These are phyloP conservation scores for Cercospora nicotianae DNA, from an alignment of 2,329 filamentous ascomycete genomes.

Conservation along the genomic window DNA sequence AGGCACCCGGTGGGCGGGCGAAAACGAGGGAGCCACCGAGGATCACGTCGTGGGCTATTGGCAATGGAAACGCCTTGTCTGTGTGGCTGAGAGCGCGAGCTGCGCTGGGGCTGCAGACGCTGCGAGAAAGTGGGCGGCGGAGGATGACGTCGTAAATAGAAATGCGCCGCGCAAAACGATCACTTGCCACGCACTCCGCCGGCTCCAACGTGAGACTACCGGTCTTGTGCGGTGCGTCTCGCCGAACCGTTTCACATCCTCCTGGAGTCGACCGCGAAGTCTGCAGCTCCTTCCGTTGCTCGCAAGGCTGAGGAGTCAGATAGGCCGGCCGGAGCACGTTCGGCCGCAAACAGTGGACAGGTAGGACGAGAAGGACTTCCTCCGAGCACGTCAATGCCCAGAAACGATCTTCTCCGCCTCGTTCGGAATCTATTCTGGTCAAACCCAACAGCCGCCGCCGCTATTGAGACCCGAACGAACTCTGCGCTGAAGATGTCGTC, in stretches of 20 bases:
- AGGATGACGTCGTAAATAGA: neutral
- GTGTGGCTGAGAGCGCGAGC: neutral
- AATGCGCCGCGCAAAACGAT: neutral
- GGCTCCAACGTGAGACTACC: neutral
- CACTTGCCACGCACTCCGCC: neutral
- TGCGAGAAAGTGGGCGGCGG: neutral
- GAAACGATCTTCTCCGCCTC: constrained; percentile 15
- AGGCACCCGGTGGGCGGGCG: neutral
- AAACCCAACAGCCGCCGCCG: neutral
- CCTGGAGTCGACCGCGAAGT: neutral
- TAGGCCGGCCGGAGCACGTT: neutral
- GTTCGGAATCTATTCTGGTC: constrained; percentile 18
- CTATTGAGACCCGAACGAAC: neutral
- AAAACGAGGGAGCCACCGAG: neutral
- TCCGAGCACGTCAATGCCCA: constrained; percentile 10
- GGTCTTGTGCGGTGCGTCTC: neutral
- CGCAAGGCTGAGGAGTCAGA: neutral
- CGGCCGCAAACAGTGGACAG: neutral
- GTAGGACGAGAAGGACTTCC: constrained; percentile 1
- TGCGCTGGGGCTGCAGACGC: neutral
- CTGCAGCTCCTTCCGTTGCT: neutral
- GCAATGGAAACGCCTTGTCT: neutral
- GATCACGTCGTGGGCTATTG: neutral
- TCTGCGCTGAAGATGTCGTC: constrained; percentile 3
- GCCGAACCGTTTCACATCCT: neutral